Evolutionary conservation across 2,329 filamentous ascomycete genomes (phyloP).

Genomic region (Arthroderma sp.): DNA sequence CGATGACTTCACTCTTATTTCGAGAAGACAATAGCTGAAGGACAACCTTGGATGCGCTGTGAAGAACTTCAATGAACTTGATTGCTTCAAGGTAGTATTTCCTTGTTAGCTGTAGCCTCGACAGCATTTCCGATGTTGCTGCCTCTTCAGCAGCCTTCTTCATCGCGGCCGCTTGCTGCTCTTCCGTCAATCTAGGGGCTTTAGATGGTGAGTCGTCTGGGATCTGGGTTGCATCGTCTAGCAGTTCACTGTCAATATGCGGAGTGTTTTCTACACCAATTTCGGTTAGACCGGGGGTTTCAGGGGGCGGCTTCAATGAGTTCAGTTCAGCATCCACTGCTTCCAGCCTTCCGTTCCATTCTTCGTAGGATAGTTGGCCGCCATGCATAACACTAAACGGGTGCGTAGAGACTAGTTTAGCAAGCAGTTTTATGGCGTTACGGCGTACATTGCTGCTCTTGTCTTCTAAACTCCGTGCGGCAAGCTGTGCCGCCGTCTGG

Average conservation of each 20-base stretch:
- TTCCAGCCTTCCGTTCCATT: slow-evolving; percentile 73
- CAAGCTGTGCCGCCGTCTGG: slow-evolving; percentile 75
- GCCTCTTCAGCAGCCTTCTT: slow-evolving; percentile 76
- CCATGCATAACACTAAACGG: slow-evolving; percentile 88
- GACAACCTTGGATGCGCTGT: slow-evolving; percentile 65
- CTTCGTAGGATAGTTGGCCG: slow-evolving; percentile 67
- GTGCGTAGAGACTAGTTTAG: slow-evolving; percentile 79
- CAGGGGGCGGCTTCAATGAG: slow-evolving; percentile 63
- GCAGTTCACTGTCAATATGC: slow-evolving; percentile 60
- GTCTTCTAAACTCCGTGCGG: slow-evolving; percentile 80
- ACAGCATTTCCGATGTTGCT: slow-evolving; percentile 75
- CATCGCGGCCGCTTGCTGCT: slow-evolving; percentile 58
- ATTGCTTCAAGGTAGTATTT: slow-evolving; percentile 90
- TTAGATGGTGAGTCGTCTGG: slow-evolving; percentile 54
- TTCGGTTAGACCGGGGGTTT: slow-evolving; percentile 58
- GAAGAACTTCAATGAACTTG: slow-evolving; percentile 82
- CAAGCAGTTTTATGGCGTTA: slow-evolving; percentile 87
- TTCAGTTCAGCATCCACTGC: slow-evolving; percentile 72
- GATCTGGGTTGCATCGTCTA: slow-evolving; percentile 80
- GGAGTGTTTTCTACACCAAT: slow-evolving; percentile 44
- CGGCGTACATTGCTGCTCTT: slow-evolving; percentile 95
- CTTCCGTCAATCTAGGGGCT: slow-evolving; percentile 58
- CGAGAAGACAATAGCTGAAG: slow-evolving; percentile 82
- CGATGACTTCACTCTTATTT: slow-evolving; percentile 97
- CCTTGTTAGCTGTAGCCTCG: slow-evolving; percentile 72